Base-by-base conservation (phyloP, 108 stramenopile genomes). In the Fistulifera solaris region DNA sequence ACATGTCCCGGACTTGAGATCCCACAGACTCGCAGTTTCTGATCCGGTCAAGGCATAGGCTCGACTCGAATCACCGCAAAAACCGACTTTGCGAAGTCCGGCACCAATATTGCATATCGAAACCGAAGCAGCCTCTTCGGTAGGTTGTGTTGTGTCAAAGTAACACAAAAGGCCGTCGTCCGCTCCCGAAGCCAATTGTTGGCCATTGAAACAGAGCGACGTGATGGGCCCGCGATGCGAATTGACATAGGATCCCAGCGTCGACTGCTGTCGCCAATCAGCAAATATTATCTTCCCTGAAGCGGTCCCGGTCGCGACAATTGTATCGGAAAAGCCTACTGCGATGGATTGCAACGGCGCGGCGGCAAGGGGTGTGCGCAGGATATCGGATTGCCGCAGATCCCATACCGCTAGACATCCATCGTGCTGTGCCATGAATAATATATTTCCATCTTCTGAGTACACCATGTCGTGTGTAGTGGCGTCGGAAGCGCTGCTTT, bases 1-100 rank as follows among this genome's bases (percentile, higher is more conserved):
- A 49, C 73, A 71, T 18, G 38, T 56, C 45, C 38, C 61, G 24
- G 58, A 55, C 17, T 72, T 67, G 21, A 59, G 66, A 49, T 77
- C 76, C 66, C 78, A 84, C 15, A 85, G 66, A 14, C 39, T 58
- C 55, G 86, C 58, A 14, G 80, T 86, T 70, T 92, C 90, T 41
- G 62, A 80, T 12, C 90, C 86, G 11, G 90, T 92, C 57, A 92
- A 45, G 54, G 77, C 78, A 50, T 75, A 92, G 2, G 83, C 83
- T 16, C 27, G 27, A 26, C 24, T 51, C 19, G 23, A 26, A 38
- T 54, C 21, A 12, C 89, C 89, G 58, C 87, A 92, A 56, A 85
- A 87, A 12, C 81, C 85, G 23, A 79, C 67, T 56, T 72, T 45
- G 16, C 89, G 76, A 26, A 87, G n/a, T 1, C 85, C 81, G 15